Base-by-base conservation (phyloP, 1,284 basidiomycete species). In the Amylostereum areolatum region DNA sequence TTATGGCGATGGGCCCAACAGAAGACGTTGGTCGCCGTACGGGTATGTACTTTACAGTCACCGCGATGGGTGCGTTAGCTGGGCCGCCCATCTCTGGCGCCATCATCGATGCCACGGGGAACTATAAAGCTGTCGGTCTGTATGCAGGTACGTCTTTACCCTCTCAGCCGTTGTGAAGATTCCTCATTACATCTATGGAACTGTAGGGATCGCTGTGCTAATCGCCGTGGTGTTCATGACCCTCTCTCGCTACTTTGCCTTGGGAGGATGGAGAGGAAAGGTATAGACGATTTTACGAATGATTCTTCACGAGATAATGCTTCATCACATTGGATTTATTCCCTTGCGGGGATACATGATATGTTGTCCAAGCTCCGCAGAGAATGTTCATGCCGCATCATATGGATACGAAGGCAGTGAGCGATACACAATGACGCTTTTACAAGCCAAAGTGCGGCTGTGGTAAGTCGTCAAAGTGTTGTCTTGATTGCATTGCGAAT, bases 1-100 rank as follows among this genome's bases (percentile, higher is more conserved):
- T 80, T 36, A 75, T 84, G 52, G 66, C 72, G 3, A 72, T 89
- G 63, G 85, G 86, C 1, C 71, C 72, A 0, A 68, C 73, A 2
- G 65, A 66, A n/a, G 81, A 85, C 55, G 71, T 84, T 5, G 84
- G 84, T 30, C 68, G 77, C 31, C 72, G 81, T 9, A 65, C 74
- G 3, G 82, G 85, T 0, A 75, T 83, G 67, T 71, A 74, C 37
- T 68, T 81, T 62, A 78, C 73, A 6, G 65, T 83, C 46, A 56
- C 74, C 10, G 68, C 73, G 5, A 29, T 75, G 8, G 77, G 73
- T 27, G 70, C 77, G 1, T 58, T 81, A 1, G 69, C 67, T 5
- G 80, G 82, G 1, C 77, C 78, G 24, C 80, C 80, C 0, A 79
- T 82, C 52, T 79, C 77, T 7, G 80, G 80, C 25, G 76, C 75